Evolutionary conservation across 192 early-diverging fungal genomes (phyloP), one percentile per base, ranked within the genome.

Genomic region (Thamnidium elegans): DNA sequence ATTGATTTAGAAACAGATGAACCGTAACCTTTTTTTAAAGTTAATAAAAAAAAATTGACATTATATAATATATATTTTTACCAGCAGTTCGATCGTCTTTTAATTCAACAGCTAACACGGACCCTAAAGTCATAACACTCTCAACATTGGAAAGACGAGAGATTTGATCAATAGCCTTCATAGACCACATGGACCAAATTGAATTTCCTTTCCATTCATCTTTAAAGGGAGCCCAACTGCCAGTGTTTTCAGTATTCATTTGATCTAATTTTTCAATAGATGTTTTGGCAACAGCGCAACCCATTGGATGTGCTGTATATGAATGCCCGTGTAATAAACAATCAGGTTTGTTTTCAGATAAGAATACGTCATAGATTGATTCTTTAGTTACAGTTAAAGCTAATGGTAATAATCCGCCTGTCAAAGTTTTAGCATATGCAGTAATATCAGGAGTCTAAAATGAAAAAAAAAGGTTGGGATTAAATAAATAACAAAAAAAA

Each of bases 241-340:
- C 68, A 51, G 69, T 50, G 7, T 56, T 65, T 8, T 47, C 32
- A 2, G 32, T 21, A 15, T 79, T 72, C 65, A 84, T 55, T 26
- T 72, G 10, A 10, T 77, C 75, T 42, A 85, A 83, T 50, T 76
- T 74, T 31, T 83, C 63, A 46, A 92, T 69, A 19, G 81, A 73
- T 3, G 72, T 76, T 7, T 78, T 75, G 21, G 89, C 90, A 11
- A 91, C 90, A 3, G 75, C 74, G 65, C 90, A 92, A 10, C 89
- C 92, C 63, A 92, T 83, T 4, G 92, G 90, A 63, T 92, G 88
- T 13, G 88, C 92, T 26, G 91, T 92, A 67, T 90, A 94, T 11
- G 85, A 87, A 69, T 92, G 92, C 1, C 92, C 92, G 62, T 94
- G 92, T 10, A 94, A 68, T 19, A 94, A 67, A 26, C 87, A 86